Percentiles rank a stretch among this genome's conserved stretches.
These are phyloP conservation scores for Coemansia sp. DNA, from an alignment of 192 early-diverging fungal genomes.

Conservation along the genomic window DNA sequence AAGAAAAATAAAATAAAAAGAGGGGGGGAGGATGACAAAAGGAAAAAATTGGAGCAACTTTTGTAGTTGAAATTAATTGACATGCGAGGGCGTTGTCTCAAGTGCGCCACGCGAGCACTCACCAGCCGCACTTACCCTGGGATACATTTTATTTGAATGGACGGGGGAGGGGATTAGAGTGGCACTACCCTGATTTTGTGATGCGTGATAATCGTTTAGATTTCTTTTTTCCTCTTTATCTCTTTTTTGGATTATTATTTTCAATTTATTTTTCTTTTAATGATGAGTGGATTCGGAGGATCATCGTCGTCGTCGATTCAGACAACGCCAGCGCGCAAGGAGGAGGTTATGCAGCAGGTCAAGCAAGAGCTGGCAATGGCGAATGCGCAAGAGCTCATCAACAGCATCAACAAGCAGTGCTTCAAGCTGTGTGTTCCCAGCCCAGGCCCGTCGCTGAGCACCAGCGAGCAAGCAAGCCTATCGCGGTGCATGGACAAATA, in stretches of 20 bases:
- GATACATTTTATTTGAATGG: too few relatives aligned
- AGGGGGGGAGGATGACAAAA: too few relatives aligned
- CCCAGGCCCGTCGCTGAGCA: constrained; percentile 71
- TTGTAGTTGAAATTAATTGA: too few relatives aligned
- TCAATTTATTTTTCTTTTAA: not conserved
- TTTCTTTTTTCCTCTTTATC: not conserved
- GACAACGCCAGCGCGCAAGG: constrained; percentile 56
- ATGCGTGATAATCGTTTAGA: too few relatives aligned
- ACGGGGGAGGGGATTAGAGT: too few relatives aligned
- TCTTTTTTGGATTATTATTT: not conserved
- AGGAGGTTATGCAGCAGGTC: constrained; percentile 80
- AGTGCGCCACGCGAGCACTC: too few relatives aligned
- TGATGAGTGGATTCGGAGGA: constrained; percentile 18
- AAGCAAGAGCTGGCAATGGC: constrained; percentile 76
- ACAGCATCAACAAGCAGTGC: constrained; percentile 91
- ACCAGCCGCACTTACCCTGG: too few relatives aligned
- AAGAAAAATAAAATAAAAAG: not conserved
- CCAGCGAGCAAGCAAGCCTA: constrained; percentile 74
- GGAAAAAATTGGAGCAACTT: too few relatives aligned
- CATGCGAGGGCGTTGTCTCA: too few relatives aligned
- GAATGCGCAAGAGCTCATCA: constrained; percentile 83
- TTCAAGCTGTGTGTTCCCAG: constrained; percentile 79
- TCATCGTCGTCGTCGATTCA: not conserved
- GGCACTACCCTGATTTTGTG: too few relatives aligned
- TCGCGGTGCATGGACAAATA: constrained; percentile 87